Percentiles rank a stretch among this genome's conserved stretches.
Evolutionary conservation across 2,329 filamentous ascomycete genomes (phyloP).

Genomic region (Raffaelea arxii): DNA sequence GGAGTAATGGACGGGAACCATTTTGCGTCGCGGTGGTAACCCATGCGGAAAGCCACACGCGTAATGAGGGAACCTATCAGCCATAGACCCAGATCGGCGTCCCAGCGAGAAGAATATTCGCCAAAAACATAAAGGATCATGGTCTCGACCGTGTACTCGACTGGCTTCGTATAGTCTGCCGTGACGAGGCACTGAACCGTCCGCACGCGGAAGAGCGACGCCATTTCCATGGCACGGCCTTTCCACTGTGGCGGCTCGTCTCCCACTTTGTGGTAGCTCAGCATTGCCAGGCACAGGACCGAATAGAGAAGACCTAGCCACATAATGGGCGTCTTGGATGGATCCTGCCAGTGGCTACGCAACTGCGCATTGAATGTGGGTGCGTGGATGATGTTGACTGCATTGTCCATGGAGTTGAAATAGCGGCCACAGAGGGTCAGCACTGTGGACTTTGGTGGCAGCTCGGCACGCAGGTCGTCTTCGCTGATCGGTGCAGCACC

Average conservation of each 20-base stretch:
- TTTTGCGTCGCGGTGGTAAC: constrained; percentile 68
- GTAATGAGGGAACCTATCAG: constrained; percentile 46
- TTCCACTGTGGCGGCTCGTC: constrained; percentile 73
- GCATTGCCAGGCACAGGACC: constrained; percentile 65
- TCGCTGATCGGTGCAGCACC: constrained; percentile 63
- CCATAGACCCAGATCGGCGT: constrained; percentile 61
- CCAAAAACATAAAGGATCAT: constrained; percentile 67
- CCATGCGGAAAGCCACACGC: constrained; percentile 56
- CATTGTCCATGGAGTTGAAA: constrained; percentile 70
- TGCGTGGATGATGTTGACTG: constrained; percentile 67
- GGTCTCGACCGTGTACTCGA: constrained; percentile 68
- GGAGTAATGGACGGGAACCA: constrained; percentile 63
- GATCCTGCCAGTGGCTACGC: constrained; percentile 57
- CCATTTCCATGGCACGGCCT: constrained; percentile 51
- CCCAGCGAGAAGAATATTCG: constrained; percentile 63
- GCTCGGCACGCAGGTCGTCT: constrained; percentile 64
- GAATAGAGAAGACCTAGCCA: constrained; percentile 73
- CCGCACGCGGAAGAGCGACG: constrained; percentile 55
- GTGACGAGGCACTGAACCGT: constrained; percentile 71
- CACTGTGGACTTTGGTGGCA: constrained; percentile 75
- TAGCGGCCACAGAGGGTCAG: constrained; percentile 79
- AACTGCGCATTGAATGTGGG: constrained; percentile 76
- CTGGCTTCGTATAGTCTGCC: constrained; percentile 67
- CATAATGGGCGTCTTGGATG: constrained; percentile 61
- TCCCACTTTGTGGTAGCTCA: constrained; percentile 69